These are phyloP conservation scores for Hygrophorus pudorinus DNA, from an alignment of 768 basidiomycete species.

Conservation along the genomic window DNA sequence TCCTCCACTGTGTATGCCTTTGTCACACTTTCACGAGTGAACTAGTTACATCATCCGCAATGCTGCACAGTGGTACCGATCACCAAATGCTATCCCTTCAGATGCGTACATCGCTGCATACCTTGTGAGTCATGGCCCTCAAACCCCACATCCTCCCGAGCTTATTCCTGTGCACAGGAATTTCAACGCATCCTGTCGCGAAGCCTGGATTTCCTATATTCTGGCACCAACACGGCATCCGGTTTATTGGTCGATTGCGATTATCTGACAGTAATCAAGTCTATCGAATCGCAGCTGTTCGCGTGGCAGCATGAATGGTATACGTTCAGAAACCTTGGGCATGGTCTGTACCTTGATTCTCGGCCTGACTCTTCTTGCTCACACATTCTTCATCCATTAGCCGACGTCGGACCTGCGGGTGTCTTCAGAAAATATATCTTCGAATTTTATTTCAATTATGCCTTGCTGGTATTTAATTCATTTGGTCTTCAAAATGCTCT, in stretches of 20 bases:
- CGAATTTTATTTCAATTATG: conserved; percentile 78
- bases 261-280: conserved; percentile 75
- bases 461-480: conserved; percentile 83
- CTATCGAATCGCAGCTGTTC: conserved; percentile 70
- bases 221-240: conserved; percentile 65
- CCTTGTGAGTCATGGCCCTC: conserved; percentile 40
- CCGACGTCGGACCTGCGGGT: conserved; percentile 18
- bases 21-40: conserved; percentile 7
- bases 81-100: conserved; percentile 48
- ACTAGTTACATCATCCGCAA: conserved; percentile 80
- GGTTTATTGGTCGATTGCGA: conserved; percentile 81
- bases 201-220: conserved; percentile 85
- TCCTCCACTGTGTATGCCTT: conserved; percentile 12
- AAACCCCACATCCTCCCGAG: not conserved
- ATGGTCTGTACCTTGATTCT: conserved; percentile 18
- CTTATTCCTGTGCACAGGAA: conserved; percentile 36
- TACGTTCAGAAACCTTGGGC: conserved; percentile 18
- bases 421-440: conserved; percentile 42
- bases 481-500: conserved; percentile 97
- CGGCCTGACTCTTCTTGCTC: not conserved
- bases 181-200: conserved; percentile 84
- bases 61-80: conserved; percentile 62
- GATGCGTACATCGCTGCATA: conserved; percentile 71
- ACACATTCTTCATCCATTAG: not conserved
- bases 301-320: conserved; percentile 52